A percentile compares a stretch with the other conserved stretches of the same genome.
Evolutionary conservation across 164 flowering plant species (phyloP).

Genomic region (Umbellularia californica): DNA sequence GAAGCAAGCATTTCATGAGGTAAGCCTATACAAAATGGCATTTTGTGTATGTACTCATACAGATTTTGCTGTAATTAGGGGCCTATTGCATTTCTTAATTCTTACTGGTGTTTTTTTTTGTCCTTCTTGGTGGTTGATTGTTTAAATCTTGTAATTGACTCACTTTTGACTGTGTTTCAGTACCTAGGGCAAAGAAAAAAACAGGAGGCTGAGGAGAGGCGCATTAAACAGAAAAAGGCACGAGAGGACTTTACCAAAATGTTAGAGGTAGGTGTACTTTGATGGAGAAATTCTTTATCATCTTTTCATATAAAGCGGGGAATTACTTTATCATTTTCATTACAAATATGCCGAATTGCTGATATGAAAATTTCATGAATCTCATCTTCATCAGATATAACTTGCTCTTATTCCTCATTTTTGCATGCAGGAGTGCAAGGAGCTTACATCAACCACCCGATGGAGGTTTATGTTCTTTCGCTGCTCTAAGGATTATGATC

Average conservation of each 20-base stretch:
- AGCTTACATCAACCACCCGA: slow-evolving; percentile 79
- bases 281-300: background rate
- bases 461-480: slow-evolving; percentile 59
- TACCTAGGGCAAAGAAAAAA: slow-evolving; percentile 84
- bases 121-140: background rate
- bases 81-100: slow-evolving; percentile 1
- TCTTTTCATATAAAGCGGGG: background rate
- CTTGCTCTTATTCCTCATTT: slow-evolving; percentile 6
- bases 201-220: slow-evolving; percentile 87
- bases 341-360: background rate
- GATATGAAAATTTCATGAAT: background rate
- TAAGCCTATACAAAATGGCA: slow-evolving; percentile 15
- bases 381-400: background rate
- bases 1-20: slow-evolving; percentile 99
- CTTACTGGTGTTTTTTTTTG: background rate
- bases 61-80: background rate
- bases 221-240: slow-evolving; percentile 76
- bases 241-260: slow-evolving; percentile 84
- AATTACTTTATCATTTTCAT: too few relatives aligned
- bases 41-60: background rate
- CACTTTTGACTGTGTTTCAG: slow-evolving; percentile 29
- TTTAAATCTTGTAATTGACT: background rate
- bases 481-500: background rate
- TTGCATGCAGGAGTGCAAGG: slow-evolving; percentile 62
- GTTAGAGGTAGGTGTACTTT: slow-evolving; percentile 57